Base-by-base conservation (phyloP, 2,329 filamentous ascomycete genomes). In the Zasmidium cellare region DNA sequence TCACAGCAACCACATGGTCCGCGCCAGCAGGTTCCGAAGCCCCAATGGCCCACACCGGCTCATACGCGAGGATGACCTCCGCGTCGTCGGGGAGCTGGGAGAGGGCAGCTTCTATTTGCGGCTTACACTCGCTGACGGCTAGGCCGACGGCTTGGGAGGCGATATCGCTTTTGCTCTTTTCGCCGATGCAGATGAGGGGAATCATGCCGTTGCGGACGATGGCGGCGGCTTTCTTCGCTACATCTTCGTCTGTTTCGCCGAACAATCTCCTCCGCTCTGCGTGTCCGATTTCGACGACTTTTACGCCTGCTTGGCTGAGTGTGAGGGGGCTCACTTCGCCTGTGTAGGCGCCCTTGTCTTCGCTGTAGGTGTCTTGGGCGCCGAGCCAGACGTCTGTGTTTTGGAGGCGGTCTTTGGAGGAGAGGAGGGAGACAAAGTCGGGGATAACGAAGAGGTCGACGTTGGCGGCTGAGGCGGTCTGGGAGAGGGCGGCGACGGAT, bases 31-130 rank as follows among this genome's bases (percentile, higher is more conserved):
- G 90, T 67, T 87, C 79, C 1, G 82, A 78, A 9, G 90, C 87
- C 0, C 91, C 91, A 73, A 94, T 96, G 0, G 91, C 91, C 91
- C 91, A 96, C 1, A 94, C 90, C 7, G 91, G 91, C 77, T 96
- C 91, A 70, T 96, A 96, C 0, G 91, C 91, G 57, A 96, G 81
- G 6, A 93, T 83, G 3, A 94, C 82, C 49, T 91, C 87, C 0
- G 85, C 83, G 16, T 84, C 79, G 11, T 78, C 77, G 0, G 86
- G 81, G 7, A 93, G 77, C 0, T 79, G 82, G 1, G 76, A 76
- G 52, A 94, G 71, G 2, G 90, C 85, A 1, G 84, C 78, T 41
- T 80, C 79, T 56, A 96, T 79, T 73, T 93, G 89, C 3, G 77
- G 75, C 35, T 76, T 78, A 67, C 89, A 90, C 72, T 92, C 87